These are phyloP conservation scores for Rhododendron simsii DNA, from an alignment of 148 eudicot genomes.

Conservation along the genomic window DNA sequence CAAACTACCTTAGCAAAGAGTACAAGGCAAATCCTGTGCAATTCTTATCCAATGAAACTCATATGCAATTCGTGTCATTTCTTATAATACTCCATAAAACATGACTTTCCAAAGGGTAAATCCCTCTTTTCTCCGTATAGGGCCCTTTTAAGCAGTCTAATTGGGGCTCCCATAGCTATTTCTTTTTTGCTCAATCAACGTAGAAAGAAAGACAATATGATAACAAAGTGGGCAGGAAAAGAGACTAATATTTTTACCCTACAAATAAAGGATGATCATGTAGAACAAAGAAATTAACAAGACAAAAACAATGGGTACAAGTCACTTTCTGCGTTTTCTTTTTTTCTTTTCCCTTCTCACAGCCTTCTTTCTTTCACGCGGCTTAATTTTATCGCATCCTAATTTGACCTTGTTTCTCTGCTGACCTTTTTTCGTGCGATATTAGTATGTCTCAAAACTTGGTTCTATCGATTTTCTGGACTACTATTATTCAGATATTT, in stretches of 20 bases:
- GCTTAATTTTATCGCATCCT: not conserved
- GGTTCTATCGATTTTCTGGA: not conserved
- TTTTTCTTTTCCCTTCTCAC: not conserved
- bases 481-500: not conserved
- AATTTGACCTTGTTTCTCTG: not conserved
- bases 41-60: not conserved
- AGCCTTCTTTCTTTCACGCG: not conserved
- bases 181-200: constrained; percentile 16
- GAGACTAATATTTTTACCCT: constrained; percentile 6
- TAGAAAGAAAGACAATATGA: constrained; percentile 17
- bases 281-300: constrained; percentile 1
- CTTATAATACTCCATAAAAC: not conserved
- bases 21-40: not conserved
- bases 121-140: not conserved
- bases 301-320: not conserved
- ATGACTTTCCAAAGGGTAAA: not conserved
- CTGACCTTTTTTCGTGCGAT: not conserved
- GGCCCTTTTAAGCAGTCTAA: constrained; percentile 2
- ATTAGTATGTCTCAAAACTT: not conserved
- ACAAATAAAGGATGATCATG: constrained; percentile 11
- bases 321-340: constrained; percentile 3
- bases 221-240: constrained; percentile 14
- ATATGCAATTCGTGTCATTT: not conserved
- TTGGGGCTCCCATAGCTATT: not conserved
- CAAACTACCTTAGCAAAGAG: not conserved